These are phyloP conservation scores for Amborella trichopoda DNA, from an alignment of 164 flowering plant species.

Conservation along the genomic window DNA sequence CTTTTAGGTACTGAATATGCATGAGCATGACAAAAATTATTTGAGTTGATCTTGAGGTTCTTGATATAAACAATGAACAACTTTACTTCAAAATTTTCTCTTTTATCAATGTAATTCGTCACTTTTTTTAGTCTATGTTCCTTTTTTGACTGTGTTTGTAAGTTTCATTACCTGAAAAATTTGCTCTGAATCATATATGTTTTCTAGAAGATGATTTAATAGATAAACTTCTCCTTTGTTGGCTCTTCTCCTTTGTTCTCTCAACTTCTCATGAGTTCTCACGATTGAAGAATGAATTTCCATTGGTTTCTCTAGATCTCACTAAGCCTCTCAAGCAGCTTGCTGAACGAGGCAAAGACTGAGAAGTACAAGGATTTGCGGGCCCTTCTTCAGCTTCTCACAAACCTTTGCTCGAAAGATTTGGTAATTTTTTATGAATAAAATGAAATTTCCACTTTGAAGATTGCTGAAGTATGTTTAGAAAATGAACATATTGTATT, in stretches of 20 bases:
- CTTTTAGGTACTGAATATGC: too few species aligned
- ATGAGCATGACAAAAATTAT: too few species aligned
- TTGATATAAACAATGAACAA: too few species aligned
- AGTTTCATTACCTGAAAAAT: background rate
- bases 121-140: background rate
- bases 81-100: background rate
- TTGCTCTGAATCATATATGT: too few species aligned
- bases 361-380: constrained; percentile 89
- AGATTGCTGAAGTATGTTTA: too few species aligned
- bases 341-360: constrained; percentile 60
- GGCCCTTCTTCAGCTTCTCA: constrained; percentile 83
- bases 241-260: background rate
- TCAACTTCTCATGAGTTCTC: background rate
- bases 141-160: background rate
- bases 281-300: background rate
- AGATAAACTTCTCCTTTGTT: background rate
- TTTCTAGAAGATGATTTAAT: too few species aligned
- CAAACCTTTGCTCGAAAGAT: constrained; percentile 82
- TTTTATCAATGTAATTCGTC: background rate
- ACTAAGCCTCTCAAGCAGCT: constrained; percentile 57
- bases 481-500: too few species aligned
- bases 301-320: constrained; percentile 48
- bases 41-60: too few species aligned
- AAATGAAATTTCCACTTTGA: background rate
- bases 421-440: constrained; percentile 49